Evolutionary conservation across 129 eudicot species (phyloP).

Genomic region (Calendula officinalis): DNA sequence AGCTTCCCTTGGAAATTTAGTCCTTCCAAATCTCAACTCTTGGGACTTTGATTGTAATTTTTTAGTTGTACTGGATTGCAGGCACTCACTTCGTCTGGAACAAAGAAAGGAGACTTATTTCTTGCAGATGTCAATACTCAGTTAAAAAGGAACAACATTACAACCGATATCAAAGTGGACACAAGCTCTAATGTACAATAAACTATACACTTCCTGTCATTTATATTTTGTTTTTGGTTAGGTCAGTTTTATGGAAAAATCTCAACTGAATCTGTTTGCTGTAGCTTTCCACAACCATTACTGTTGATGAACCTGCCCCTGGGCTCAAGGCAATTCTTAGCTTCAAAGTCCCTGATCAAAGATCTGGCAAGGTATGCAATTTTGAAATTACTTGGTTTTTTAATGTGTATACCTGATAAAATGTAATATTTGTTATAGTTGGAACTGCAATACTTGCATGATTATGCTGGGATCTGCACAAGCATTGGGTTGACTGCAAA

Average conservation of each 20-base stretch:
- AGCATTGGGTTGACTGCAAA: background rate
- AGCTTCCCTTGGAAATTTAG: too few species aligned
- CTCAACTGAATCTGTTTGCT: background rate
- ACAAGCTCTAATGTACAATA: slow-evolving; percentile 47
- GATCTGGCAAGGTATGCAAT: background rate
- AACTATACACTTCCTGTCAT: background rate
- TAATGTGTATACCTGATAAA: background rate
- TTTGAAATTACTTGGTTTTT: background rate
- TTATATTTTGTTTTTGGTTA: background rate
- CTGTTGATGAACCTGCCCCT: background rate
- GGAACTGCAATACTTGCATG: background rate
- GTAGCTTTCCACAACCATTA: slow-evolving; percentile 1
- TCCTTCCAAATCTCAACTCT: too few species aligned
- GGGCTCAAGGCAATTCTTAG: slow-evolving; percentile 2
- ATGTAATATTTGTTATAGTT: background rate
- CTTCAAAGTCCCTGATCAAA: background rate
- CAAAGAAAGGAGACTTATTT: slow-evolving; percentile 52
- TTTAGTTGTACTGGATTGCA: background rate
- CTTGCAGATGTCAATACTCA: slow-evolving; percentile 59
- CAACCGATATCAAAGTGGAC: slow-evolving; percentile 61
- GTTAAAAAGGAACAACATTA: slow-evolving; percentile 49
- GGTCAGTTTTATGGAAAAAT: background rate
- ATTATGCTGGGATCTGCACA: background rate
- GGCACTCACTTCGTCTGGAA: slow-evolving; percentile 57
- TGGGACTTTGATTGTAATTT: too few species aligned